These are phyloP conservation scores for Tetradesmus lagerheimii DNA, from an alignment of 139 green algal species.

Conservation along the genomic window DNA sequence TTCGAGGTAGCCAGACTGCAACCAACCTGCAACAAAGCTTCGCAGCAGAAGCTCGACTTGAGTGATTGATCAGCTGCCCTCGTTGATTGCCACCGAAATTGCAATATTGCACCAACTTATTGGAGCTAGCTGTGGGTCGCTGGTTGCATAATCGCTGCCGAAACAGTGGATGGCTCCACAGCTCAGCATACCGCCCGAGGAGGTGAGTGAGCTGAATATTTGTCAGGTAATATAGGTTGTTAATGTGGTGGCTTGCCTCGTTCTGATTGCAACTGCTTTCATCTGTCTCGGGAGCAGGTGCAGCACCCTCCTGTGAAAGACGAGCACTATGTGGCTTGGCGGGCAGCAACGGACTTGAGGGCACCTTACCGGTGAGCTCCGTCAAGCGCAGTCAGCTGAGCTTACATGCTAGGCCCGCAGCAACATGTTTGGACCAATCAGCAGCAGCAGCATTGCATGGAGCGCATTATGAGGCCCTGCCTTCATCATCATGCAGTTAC, in stretches of 20 bases:
- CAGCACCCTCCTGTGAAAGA: background rate
- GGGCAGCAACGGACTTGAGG: conserved; percentile 67
- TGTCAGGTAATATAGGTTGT: background rate
- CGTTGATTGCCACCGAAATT: background rate
- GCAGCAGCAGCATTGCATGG: background rate
- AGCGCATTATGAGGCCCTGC: background rate
- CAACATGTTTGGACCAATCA: background rate
- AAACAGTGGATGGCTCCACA: background rate
- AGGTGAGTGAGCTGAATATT: background rate
- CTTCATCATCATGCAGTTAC: background rate
- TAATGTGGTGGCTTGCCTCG: background rate
- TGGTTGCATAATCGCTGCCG: background rate
- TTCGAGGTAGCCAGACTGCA: background rate
- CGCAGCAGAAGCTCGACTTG: background rate
- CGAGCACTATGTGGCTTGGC: conserved; percentile 64
- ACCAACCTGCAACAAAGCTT: background rate
- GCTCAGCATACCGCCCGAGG: conserved; percentile 14
- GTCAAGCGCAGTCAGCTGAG: background rate
- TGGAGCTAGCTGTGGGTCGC: background rate
- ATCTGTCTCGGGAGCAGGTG: conserved; percentile 7
- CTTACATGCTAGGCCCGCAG: background rate
- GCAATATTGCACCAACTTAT: background rate
- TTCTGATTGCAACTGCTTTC: background rate
- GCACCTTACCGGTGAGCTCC: conserved; percentile 72
- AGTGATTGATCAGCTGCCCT: background rate